Conservation (phyloP, 306 rosid species). For the Trifolium dubium region DNA sequence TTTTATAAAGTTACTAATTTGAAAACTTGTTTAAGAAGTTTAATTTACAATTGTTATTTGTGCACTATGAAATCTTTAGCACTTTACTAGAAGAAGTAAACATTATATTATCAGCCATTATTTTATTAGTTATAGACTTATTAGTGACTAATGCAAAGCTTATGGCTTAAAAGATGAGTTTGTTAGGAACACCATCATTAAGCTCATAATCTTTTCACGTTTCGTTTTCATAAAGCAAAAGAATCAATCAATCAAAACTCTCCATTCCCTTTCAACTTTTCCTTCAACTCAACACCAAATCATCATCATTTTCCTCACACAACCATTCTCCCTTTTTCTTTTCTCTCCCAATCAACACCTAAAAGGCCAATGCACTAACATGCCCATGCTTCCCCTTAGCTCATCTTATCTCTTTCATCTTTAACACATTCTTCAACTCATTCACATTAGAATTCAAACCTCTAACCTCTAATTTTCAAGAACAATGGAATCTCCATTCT, state of each 20-base stretch:
- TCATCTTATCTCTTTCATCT: background rate
- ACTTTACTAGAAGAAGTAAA: no score
- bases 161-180: background rate
- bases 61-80: no score
- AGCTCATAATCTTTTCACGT: constrained; percentile 20
- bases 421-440: constrained; percentile 11
- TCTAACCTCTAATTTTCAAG: constrained; percentile 11
- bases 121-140: background rate
- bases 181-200: constrained; percentile 7
- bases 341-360: constrained; percentile 10
- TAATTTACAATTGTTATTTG: no score
- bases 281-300: constrained; percentile 33
- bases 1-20: no score
- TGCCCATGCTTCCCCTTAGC: background rate
- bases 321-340: background rate
- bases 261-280: constrained; percentile 1
- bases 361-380: constrained; percentile 2
- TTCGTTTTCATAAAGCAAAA: constrained; percentile 46
- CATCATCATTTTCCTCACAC: constrained; percentile 37
- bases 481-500: constrained; percentile 25
- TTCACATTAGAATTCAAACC: background rate
- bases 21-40: no score
- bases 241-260: constrained; percentile 46
- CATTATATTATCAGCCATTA: background rate
- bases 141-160: background rate